Evolutionary conservation across 495 filamentous ascomycete species (phyloP).

Genomic region (Peziza echinospora): DNA sequence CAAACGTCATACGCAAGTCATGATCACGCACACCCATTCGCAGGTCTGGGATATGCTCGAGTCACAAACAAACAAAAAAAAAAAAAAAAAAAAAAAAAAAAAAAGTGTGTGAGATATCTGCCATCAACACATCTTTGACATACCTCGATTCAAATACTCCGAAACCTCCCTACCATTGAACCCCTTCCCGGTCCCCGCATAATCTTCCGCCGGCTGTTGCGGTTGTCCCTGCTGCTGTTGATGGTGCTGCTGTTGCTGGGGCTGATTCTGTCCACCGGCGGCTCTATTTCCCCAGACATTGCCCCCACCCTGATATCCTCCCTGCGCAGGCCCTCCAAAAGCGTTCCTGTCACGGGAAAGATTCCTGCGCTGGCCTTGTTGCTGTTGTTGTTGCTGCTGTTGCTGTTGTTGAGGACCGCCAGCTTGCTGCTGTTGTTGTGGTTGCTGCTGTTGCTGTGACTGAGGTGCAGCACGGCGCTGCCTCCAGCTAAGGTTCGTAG

Average conservation of each 20-base stretch:
- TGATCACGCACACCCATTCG: not conserved
- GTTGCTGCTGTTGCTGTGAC: not conserved
- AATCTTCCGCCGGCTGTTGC: not conserved
- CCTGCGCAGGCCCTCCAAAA: not conserved
- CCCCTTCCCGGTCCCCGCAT: not conserved
- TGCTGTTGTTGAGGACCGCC: too few relatives aligned
- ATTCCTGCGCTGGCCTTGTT: not conserved
- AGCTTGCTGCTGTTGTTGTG: not conserved
- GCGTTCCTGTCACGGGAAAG: not conserved
- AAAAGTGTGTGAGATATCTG: not conserved
- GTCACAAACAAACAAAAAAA: too few relatives aligned
- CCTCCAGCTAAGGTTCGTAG: not conserved
- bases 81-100: too few relatives aligned
- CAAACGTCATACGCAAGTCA: not conserved
- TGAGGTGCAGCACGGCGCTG: not conserved
- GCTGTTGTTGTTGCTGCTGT: not conserved
- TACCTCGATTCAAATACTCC: not conserved
- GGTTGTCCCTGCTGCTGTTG: not conserved
- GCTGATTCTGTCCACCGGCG: too few relatives aligned
- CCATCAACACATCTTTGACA: not conserved
- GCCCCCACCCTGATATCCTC: not conserved
- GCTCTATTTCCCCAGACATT: not conserved
- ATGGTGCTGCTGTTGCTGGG: too few relatives aligned
- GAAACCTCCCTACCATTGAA: not conserved
- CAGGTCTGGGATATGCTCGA: not conserved